Evolutionary conservation across 1,284 basidiomycete genomes (phyloP).

Genomic region (Sanghuangporus sanghuang): DNA sequence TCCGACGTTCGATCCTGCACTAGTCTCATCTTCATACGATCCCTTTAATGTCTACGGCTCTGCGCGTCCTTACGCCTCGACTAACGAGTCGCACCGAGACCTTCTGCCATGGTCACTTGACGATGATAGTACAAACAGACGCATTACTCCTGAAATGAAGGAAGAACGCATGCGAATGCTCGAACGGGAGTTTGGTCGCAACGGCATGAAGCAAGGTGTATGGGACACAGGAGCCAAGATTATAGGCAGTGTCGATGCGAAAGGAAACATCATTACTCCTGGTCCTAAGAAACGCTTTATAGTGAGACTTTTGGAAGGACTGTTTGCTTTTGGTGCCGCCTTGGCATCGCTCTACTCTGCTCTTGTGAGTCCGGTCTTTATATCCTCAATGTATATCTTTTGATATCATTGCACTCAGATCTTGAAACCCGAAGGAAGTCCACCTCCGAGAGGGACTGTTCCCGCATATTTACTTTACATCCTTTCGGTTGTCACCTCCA

Average conservation of each 20-base stretch:
- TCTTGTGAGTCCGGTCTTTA: constrained; percentile 27
- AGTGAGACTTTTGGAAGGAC: constrained; percentile 42
- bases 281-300: constrained; percentile 56
- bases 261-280: constrained; percentile 53
- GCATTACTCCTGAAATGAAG: constrained; percentile 46
- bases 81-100: constrained; percentile 32
- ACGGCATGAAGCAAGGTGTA: constrained; percentile 27
- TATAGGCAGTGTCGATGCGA: constrained; percentile 52
- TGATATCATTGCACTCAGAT: constrained; percentile 30
- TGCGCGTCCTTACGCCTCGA: constrained; percentile 31
- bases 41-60: constrained; percentile 27
- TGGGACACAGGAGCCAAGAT: constrained; percentile 40
- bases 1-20: constrained; percentile 26
- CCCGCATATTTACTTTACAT: constrained; percentile 55
- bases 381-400: not conserved
- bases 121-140: constrained; percentile 29
- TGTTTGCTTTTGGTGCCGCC: constrained; percentile 46
- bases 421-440: constrained; percentile 47
- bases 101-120: constrained; percentile 18
- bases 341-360: constrained; percentile 59
- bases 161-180: constrained; percentile 67
- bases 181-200: constrained; percentile 50
- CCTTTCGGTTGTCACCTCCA: constrained; percentile 46
- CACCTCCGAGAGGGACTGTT: constrained; percentile 52
- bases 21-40: constrained; percentile 28